Evolutionary conservation across 768 basidiomycete genomes (phyloP).

Genomic region (Zangia roseola): DNA sequence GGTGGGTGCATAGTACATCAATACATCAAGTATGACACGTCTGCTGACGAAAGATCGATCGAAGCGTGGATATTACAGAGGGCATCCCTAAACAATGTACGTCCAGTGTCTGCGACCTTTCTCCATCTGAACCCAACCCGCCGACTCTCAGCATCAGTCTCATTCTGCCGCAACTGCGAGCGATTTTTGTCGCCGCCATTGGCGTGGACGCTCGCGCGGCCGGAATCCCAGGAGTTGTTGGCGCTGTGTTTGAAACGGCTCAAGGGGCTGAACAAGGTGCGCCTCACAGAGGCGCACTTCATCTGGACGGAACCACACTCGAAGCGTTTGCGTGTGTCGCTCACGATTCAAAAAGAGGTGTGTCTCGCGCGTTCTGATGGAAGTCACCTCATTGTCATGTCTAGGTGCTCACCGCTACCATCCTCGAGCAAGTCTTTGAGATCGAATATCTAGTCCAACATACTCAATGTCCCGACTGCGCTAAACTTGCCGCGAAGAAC

Average conservation of each 20-base stretch:
- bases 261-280: slow-evolving; percentile 90
- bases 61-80: slow-evolving; percentile 93
- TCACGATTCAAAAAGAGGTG: slow-evolving; percentile 99
- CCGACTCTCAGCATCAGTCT: slow-evolving; percentile 65
- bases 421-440: slow-evolving; percentile 97
- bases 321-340: slow-evolving; percentile 85
- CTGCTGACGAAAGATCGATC: neutral
- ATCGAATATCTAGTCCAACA: slow-evolving; percentile 94
- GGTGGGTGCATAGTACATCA: slow-evolving; percentile 43
- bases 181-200: slow-evolving; percentile 90
- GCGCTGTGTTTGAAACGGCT: slow-evolving; percentile 94
- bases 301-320: slow-evolving; percentile 99
- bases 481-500: slow-evolving; percentile 94
- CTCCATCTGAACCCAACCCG: neutral
- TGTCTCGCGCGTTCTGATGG: too few species aligned
- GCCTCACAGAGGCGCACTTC: slow-evolving; percentile 96
- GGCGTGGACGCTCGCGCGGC: slow-evolving; percentile 81
- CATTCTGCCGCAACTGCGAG: slow-evolving; percentile 95
- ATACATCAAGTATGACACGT: neutral
- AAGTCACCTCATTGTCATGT: slow-evolving; percentile 20
- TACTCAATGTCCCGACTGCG: slow-evolving; percentile 93
- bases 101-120: slow-evolving; percentile 9
- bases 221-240: slow-evolving; percentile 90
- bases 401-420: slow-evolving; percentile 88
- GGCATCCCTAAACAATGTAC: slow-evolving; percentile 93